Evolutionary conservation across 2,329 filamentous ascomycete genomes (phyloP).

Genomic region (Trichoderma semiorbis): DNA sequence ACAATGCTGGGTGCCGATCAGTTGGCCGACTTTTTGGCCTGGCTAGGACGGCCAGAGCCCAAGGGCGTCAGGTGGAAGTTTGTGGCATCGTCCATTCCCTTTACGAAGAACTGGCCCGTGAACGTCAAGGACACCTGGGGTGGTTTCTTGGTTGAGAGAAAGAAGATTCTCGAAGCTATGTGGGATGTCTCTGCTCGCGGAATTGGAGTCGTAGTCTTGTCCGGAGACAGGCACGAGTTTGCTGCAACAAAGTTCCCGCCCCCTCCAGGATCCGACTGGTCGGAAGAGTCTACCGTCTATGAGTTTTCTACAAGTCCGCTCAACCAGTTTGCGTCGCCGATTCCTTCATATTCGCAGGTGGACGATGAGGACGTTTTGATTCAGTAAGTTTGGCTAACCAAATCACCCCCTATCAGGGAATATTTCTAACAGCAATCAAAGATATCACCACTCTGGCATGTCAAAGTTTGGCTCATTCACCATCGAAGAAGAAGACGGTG

Average conservation of each 20-base stretch:
- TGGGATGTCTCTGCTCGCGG: conserved; percentile 79
- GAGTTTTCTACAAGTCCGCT: conserved; percentile 91
- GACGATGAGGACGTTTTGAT: conserved; percentile 80
- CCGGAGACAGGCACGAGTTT: conserved; percentile 95
- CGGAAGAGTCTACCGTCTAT: conserved; percentile 64
- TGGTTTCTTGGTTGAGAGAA: conserved; percentile 80
- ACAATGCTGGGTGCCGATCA: conserved; percentile 85
- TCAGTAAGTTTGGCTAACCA: conserved; percentile 56
- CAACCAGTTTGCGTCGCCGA: conserved; percentile 88
- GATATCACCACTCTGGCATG: conserved; percentile 78
- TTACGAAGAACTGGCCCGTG: conserved; percentile 96
- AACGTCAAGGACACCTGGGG: conserved; percentile 91
- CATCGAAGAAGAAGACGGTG: conserved; percentile 64
- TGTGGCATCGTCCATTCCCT: conserved; percentile 83
- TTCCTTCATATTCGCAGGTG: conserved; percentile 76
- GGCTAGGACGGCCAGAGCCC: conserved; percentile 69
- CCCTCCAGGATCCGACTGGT: conserved; percentile 59
- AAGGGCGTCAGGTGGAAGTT: conserved; percentile 89
- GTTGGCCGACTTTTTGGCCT: conserved; percentile 73
- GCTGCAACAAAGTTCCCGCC: conserved; percentile 77
- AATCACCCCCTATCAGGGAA: not conserved
- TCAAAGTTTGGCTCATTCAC: conserved; percentile 77
- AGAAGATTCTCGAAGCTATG: conserved; percentile 79
- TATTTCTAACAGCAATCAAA: conserved; percentile 29
- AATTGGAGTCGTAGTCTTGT: conserved; percentile 76